These are phyloP conservation scores for Endothia cerciana DNA, from an alignment of 2,329 filamentous ascomycete species.

Conservation along the genomic window DNA sequence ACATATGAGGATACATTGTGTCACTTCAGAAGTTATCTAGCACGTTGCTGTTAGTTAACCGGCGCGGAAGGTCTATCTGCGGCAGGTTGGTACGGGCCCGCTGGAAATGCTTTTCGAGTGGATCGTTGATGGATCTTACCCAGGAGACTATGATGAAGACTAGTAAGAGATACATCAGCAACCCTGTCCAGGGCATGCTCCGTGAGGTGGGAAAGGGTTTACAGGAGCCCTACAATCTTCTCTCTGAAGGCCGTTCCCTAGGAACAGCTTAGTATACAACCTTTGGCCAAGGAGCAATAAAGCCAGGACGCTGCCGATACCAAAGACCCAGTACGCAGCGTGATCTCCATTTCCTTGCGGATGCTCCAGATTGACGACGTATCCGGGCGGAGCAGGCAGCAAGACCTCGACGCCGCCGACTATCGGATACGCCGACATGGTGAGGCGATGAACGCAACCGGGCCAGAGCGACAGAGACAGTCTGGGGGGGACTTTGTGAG, in stretches of 20 bases:
- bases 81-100: neutral
- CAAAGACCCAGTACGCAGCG: neutral
- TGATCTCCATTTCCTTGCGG: neutral
- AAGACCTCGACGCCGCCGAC: constrained; percentile 14
- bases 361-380: constrained; percentile 1
- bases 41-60: neutral
- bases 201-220: neutral
- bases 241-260: neutral
- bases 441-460: neutral
- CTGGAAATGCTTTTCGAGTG: neutral
- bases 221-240: neutral
- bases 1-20: constrained; percentile 2
- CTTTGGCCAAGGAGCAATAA: neutral
- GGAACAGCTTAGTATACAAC: neutral
- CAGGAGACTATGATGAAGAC: neutral
- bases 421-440: neutral
- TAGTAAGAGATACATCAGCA: neutral
- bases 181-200: neutral
- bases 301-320: neutral
- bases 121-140: neutral
- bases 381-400: neutral
- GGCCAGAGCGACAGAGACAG: neutral
- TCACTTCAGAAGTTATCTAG: neutral
- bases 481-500: too few relatives aligned
- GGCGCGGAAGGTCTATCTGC: neutral